Evolutionary conservation across 768 basidiomycete genomes (phyloP), one percentile per base, ranked within the genome.

Genomic region (Pleurotus citrinopileatus): DNA sequence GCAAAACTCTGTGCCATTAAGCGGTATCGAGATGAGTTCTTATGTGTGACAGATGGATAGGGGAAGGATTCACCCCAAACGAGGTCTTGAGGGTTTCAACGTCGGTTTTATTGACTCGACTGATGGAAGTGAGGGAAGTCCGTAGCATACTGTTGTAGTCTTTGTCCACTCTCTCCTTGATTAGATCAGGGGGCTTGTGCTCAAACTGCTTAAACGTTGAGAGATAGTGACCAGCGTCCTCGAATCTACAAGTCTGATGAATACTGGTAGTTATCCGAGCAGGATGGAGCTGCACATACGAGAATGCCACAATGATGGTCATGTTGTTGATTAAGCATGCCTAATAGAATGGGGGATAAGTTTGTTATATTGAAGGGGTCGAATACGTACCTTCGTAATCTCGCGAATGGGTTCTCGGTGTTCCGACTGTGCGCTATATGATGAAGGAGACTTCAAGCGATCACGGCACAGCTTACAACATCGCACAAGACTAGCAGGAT

Each of bases 81-180:
- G 92, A 88, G 2, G 87, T 87, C 19, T 91, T 82, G 37, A 99
- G 74, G 3, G 96, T 98, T 70, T 92, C 86, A 1, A 95, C 93
- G 62, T 99, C 97, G 3, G 96, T 98, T 76, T 96, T 97, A 71
- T 98, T 98, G 57, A 99, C 92, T 60, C 91, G 93, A 64, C 82
- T 88, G 62, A 98, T 91, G 59, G 83, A 84, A 1, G 96, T 98
- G 23, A 99, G 75, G 1, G 91, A 81, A 17, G 83, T 82, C 53
- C 89, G 89, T 12, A 98, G 68, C 62, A 94, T 79, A 6, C 93
- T 84, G 58, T 79, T 72, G 63, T 97, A 93, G 61, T 92, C 89
- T 59, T 94, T 92, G 67, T 97, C 94, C 25, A 91, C 77, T 40
- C 93, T 87, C 66, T 98, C 97, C 67, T 94, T 96, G 73, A 99